Percentiles rank a stretch among this genome's conserved stretches.
Conservation (phyloP, 257 asterid species). For the Solanum habrochaites region DNA sequence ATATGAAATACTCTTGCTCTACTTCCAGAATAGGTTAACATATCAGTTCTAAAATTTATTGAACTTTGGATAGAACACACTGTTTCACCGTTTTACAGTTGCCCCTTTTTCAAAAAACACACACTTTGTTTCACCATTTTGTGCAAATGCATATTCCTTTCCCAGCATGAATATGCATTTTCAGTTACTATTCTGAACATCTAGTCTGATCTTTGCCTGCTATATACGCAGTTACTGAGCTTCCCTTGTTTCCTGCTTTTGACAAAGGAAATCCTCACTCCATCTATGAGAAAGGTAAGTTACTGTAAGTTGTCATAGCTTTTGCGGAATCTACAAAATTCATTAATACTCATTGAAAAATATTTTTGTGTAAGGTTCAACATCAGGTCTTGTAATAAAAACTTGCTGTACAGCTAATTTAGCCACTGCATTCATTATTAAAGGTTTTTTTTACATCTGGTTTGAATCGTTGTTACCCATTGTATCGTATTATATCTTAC, state of each 20-base stretch:
- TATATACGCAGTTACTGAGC: background rate
- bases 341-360: background rate
- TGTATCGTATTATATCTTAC: background rate
- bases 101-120: background rate
- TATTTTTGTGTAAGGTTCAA: background rate
- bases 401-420: background rate
- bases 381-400: background rate
- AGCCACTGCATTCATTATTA: background rate
- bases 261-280: background rate
- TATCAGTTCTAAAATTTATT: background rate
- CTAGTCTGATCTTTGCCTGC: background rate
- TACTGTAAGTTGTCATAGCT: background rate
- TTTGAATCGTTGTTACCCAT: background rate
- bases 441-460: background rate
- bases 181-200: background rate
- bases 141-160: background rate
- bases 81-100: background rate
- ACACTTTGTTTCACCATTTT: background rate
- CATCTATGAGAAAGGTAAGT: background rate
- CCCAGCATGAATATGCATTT: background rate
- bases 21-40: background rate
- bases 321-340: background rate
- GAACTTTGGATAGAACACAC: background rate
- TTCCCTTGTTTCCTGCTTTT: background rate
- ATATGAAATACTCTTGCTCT: background rate